Percentiles rank a stretch among this genome's conserved stretches.
phyloP scores from a whole-genome alignment of 345 rosid genomes.

The Alliaria petiolata region DNA sequence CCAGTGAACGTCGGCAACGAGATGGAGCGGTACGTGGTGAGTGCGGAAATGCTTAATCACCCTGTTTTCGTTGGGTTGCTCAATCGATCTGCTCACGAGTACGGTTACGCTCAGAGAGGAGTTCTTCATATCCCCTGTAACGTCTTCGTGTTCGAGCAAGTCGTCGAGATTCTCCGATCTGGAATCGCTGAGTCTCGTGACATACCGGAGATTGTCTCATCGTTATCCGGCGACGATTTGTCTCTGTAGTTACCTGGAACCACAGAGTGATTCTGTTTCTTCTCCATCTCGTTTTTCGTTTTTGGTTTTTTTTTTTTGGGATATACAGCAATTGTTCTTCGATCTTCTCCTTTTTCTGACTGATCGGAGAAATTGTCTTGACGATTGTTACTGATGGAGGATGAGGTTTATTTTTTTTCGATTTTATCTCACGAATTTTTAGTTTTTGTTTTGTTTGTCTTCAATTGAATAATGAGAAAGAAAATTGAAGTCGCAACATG shows the following conservation, averaged over 20 bases:
- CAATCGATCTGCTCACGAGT: constrained; percentile 80
- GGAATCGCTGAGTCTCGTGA: constrained; percentile 32
- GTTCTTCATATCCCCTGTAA: constrained; percentile 89
- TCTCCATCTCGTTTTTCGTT: too few species aligned
- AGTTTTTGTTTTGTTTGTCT: not conserved
- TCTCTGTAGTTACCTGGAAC: constrained; percentile 4
- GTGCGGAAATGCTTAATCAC: constrained; percentile 77
- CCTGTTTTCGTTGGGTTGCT: constrained; percentile 67
- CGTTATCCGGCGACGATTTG: constrained; percentile 9
- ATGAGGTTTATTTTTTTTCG: not conserved
- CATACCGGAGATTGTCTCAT: not conserved
- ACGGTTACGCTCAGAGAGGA: constrained; percentile 91
- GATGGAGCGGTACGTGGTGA: constrained; percentile 82
- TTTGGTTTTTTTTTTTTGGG: not conserved
- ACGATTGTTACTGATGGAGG: not conserved
- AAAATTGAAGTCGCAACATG: not conserved
- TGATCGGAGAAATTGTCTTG: constrained; percentile 1
- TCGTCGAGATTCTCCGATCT: constrained; percentile 62
- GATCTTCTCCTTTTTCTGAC: not conserved
- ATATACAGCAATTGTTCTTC: not conserved
- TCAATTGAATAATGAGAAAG: not conserved
- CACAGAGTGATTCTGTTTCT: constrained; percentile 12
- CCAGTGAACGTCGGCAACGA: constrained; percentile 93
- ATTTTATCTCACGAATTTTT: not conserved
- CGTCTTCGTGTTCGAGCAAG: constrained; percentile 67